Percentiles rank a stretch among this genome's conserved stretches.
phyloP scores from a whole-genome alignment of 2,329 filamentous ascomycete genomes.

The Paecilomyces variotii region DNA sequence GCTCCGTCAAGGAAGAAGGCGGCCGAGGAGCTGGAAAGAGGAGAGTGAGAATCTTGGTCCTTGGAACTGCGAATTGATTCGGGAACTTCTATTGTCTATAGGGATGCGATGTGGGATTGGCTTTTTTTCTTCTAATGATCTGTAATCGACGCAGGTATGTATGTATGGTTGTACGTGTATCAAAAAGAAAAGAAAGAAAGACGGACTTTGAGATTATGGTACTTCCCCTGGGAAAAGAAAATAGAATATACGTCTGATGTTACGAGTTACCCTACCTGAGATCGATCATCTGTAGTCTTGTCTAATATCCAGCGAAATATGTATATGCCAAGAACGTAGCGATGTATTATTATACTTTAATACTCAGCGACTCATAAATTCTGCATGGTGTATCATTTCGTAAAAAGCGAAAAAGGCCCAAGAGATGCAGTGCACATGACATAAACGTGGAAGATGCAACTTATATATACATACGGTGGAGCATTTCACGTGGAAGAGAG shows the following conservation, averaged over 20 bases:
- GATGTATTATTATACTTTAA: no score
- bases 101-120: not conserved
- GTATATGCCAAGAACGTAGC: no score
- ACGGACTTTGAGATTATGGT: not conserved
- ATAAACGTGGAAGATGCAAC: no score
- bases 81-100: not conserved
- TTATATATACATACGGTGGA: no score
- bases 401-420: no score
- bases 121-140: not conserved
- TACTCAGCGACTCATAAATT: no score
- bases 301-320: not conserved
- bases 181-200: no score
- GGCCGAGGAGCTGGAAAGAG: conserved; percentile 78
- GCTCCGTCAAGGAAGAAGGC: conserved; percentile 79
- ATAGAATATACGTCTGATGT: not conserved
- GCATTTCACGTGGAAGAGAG: no score
- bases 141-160: not conserved
- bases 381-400: not conserved
- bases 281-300: no score
- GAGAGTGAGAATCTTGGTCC: conserved; percentile 43
- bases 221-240: not conserved
- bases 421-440: no score
- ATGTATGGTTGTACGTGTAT: no score
- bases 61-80: conserved; percentile 13
- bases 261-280: not conserved